A percentile compares a stretch with the other conserved stretches of the same genome.
Conservation (phyloP, 129 eudicot genomes). For the Centrapalus pauciflorus region DNA sequence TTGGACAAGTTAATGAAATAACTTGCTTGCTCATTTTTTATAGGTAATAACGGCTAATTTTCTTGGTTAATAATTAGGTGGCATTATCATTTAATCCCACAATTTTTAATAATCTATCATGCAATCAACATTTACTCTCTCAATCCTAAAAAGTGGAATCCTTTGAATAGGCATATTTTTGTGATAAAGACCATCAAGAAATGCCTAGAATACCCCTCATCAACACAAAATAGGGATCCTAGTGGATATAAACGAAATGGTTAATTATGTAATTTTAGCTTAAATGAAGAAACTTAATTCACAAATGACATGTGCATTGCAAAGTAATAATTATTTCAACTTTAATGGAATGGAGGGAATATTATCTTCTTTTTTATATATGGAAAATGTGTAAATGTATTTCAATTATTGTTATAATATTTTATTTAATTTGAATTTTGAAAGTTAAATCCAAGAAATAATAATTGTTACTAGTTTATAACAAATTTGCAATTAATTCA, state of each 20-base stretch:
- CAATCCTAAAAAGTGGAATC: background rate
- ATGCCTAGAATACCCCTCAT: background rate
- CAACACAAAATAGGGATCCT: background rate
- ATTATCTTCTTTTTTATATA: background rate
- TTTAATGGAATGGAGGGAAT: background rate
- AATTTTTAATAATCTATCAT: conserved; percentile 2
- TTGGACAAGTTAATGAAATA: background rate
- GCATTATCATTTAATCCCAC: conserved; percentile 9
- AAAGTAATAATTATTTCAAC: background rate
- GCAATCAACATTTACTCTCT: conserved; percentile 5
- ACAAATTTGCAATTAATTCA: background rate
- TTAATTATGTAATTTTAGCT: background rate
- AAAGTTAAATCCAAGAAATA: too few species aligned
- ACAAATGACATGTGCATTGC: background rate
- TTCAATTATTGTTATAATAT: background rate
- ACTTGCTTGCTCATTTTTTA: background rate
- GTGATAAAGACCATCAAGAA: background rate
- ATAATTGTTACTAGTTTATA: background rate
- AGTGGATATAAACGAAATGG: background rate
- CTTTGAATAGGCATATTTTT: conserved; percentile 1
- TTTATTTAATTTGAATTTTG: too few species aligned
- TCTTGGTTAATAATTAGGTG: background rate
- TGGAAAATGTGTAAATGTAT: background rate
- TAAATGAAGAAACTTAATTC: background rate
- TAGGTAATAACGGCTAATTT: background rate